Conservation (phyloP, 345 rosid genomes). For the Ceriops tagal region DNA sequence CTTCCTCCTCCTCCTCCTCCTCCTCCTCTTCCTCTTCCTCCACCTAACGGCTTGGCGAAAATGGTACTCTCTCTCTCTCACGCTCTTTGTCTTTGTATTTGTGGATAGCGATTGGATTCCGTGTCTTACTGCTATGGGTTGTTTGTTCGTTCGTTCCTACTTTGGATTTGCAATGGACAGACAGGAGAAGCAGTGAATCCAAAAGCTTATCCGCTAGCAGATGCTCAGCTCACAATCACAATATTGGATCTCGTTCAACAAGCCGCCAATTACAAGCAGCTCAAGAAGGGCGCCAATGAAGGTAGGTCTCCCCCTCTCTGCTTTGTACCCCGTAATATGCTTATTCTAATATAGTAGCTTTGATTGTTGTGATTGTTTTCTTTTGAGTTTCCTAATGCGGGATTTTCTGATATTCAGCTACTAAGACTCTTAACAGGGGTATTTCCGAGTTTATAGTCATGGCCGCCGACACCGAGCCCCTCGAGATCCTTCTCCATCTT, state of each 20-base stretch:
- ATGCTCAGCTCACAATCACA: constrained; percentile 65
- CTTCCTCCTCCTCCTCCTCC: background rate
- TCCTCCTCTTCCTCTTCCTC: background rate
- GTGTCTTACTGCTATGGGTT: no score
- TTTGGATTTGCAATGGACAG: constrained; percentile 7
- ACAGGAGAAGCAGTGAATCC: constrained; percentile 75
- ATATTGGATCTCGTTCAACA: constrained; percentile 91
- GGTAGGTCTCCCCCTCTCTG: constrained; percentile 28
- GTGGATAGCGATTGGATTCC: background rate
- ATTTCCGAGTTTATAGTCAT: constrained; percentile 81
- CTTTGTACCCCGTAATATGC: background rate
- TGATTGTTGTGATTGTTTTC: background rate
- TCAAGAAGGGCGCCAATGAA: constrained; percentile 98
- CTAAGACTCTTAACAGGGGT: constrained; percentile 93
- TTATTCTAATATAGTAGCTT: background rate
- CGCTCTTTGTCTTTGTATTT: background rate
- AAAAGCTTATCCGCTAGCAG: constrained; percentile 85
- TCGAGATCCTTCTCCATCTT: constrained; percentile 82
- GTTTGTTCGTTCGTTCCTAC: background rate
- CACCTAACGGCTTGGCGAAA: background rate
- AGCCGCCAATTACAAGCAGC: constrained; percentile 96
- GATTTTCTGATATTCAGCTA: constrained; percentile 42
- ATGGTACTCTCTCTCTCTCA: background rate
- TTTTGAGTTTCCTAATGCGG: background rate
- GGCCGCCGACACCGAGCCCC: constrained; percentile 57